Conservation (phyloP, 192 early-diverging fungal genomes). For the Backusella tarrabulga region DNA sequence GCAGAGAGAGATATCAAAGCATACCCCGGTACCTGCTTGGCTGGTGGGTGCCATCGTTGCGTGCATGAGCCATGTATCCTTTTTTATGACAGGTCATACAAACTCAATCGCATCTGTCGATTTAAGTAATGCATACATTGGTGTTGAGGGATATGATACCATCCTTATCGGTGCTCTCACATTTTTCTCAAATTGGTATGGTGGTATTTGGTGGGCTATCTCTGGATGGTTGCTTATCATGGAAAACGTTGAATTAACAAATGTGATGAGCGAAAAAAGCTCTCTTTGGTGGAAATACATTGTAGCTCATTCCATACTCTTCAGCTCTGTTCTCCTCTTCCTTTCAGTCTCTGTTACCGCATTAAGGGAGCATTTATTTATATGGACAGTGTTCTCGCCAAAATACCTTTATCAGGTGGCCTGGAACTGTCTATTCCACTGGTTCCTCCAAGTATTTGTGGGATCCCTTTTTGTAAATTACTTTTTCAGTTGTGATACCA, state of each 20-base stretch:
- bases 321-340: slow-evolving; percentile 40
- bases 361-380: slow-evolving; percentile 69
- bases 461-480: slow-evolving; percentile 12
- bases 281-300: slow-evolving; percentile 13
- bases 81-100: slow-evolving; percentile 70
- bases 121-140: slow-evolving; percentile 72
- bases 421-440: slow-evolving; percentile 56
- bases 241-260: slow-evolving; percentile 18
- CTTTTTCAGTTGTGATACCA: background rate
- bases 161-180: slow-evolving; percentile 61
- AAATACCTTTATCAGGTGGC: slow-evolving; percentile 75
- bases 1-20: background rate
- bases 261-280: background rate
- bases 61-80: slow-evolving; percentile 54
- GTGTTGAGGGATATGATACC: slow-evolving; percentile 65
- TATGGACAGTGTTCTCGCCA: slow-evolving; percentile 85
- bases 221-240: slow-evolving; percentile 36
- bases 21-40: slow-evolving; percentile 11
- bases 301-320: slow-evolving; percentile 29
- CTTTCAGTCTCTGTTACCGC: slow-evolving; percentile 64
- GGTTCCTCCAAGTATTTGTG: slow-evolving; percentile 33
- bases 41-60: slow-evolving; percentile 20
- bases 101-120: slow-evolving; percentile 81
- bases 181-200: slow-evolving; percentile 72
- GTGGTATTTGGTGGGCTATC: slow-evolving; percentile 63